Percentiles rank a stretch among this genome's conserved stretches.
phyloP scores from a whole-genome alignment of 768 basidiomycete genomes.

The Pleurotus citrinopileatus region DNA sequence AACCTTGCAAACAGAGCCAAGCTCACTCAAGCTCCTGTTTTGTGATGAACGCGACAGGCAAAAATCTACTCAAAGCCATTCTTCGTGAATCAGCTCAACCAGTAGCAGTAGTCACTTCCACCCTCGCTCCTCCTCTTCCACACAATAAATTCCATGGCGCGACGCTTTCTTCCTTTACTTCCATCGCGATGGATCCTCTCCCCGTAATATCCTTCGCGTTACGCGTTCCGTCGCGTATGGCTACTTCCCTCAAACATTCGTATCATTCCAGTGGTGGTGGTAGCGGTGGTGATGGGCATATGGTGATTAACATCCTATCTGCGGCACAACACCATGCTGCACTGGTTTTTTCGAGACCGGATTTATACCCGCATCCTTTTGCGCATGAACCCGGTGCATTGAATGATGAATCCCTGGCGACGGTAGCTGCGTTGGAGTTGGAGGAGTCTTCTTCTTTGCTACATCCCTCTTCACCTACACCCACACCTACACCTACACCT shows the following conservation, averaged over 20 bases:
- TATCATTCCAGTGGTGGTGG: not conserved
- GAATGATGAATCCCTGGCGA: constrained; percentile 30
- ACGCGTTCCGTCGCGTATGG: constrained; percentile 88
- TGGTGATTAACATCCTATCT: constrained; percentile 83
- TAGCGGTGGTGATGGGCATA: constrained; percentile 29
- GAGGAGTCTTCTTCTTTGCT: constrained; percentile 39
- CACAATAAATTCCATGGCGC: constrained; percentile 64
- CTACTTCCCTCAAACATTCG: constrained; percentile 43
- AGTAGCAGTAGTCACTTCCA: constrained; percentile 81
- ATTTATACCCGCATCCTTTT: constrained; percentile 64
- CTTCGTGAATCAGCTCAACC: constrained; percentile 81
- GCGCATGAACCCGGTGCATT: constrained; percentile 11
- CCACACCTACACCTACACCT: constrained; percentile 33
- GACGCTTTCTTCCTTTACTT: constrained; percentile 91
- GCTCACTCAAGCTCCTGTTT: too few relatives aligned
- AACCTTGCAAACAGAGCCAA: too few relatives aligned
- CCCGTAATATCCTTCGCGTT: constrained; percentile 90
- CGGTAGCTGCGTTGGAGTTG: constrained; percentile 39
- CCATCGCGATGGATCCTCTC: constrained; percentile 84
- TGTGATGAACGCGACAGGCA: not conserved
- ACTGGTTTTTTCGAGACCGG: constrained; percentile 68
- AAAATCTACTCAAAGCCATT: constrained; percentile 44
- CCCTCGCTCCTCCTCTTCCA: constrained; percentile 38
- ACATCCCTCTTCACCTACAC: constrained; percentile 36
- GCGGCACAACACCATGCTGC: constrained; percentile 63